phyloP scores from a whole-genome alignment of 192 early-diverging fungal genomes.

The Linnemannia exigua region DNA sequence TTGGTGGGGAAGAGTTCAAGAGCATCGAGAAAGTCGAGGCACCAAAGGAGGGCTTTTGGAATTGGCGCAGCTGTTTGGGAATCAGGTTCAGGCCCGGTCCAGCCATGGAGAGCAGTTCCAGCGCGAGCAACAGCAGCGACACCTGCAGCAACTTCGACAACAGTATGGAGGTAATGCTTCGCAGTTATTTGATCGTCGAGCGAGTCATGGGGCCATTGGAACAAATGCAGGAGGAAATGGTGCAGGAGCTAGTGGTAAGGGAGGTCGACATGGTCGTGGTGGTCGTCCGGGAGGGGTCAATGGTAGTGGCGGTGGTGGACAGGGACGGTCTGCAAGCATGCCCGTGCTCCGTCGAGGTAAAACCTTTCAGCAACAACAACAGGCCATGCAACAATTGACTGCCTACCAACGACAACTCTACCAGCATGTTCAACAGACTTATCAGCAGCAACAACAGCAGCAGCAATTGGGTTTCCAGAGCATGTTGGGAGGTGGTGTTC shows the following conservation, averaged over 20 bases:
- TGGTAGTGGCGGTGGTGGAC: neutral
- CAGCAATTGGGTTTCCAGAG: constrained; percentile 1
- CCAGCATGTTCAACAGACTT: constrained; percentile 39
- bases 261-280: constrained; percentile 19
- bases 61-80: constrained; percentile 43
- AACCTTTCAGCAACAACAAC: constrained; percentile 53
- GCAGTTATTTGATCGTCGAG: neutral
- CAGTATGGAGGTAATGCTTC: neutral
- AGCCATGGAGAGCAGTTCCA: constrained; percentile 22
- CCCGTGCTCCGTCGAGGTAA: constrained; percentile 39
- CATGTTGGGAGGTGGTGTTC: neutral
- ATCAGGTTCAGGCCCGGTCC: constrained; percentile 19
- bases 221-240: neutral
- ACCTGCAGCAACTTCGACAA: constrained; percentile 12
- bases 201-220: neutral
- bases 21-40: constrained; percentile 15
- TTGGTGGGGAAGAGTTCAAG: neutral
- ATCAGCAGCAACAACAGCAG: constrained; percentile 21
- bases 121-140: constrained; percentile 24
- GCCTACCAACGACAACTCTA: constrained; percentile 48
- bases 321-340: neutral
- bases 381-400: constrained; percentile 46
- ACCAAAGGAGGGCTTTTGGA: constrained; percentile 31
- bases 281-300: neutral
- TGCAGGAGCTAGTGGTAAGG: neutral